Evolutionary conservation across 106 monocot genomes (phyloP), one percentile per base, ranked within the genome.

Genomic region (Ottelia alismoides): DNA sequence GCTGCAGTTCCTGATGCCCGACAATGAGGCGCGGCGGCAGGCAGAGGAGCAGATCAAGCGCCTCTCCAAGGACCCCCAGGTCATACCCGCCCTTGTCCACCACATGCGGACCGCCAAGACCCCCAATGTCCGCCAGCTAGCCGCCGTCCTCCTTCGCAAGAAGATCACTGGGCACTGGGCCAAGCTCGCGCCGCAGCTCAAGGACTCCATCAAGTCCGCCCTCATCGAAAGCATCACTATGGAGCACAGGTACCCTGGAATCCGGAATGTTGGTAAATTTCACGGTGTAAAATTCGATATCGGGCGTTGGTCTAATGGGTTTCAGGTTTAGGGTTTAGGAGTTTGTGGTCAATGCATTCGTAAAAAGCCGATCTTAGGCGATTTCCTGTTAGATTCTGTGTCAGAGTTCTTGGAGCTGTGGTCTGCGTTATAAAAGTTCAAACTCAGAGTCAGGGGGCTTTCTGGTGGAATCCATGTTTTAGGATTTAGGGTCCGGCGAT

Each of bases 11-110:
- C 62, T 88, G 52, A 89, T 89, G 94, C 94, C 94, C 45, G 94
- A 96, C 63, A 96, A 88, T 70, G 94, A 96, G 71, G 88, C 84
- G 12, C 69, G 94, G 50, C 68, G 88, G 51, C 88, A 96, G 65
- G 94, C 94, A 61, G 94, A 96, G 80, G 84, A 96, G 45, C 93
- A 88, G 84, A 87, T 93, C 27, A 73, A 67, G 78, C 81, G 96
- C 14, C 67, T 98, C 19, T 76, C 85, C 18, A 88, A 81, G 65
- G 85, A 98, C 46, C 96, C 96, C 16, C 73, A 71, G 69, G 89
- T 89, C 17, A 81, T 98, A 2, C 89, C 89, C 2, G 81, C 96
- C 1, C 85, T 98, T 30, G 96, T 90, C 45, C 96, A 98, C 64
- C 96, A 98, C 66, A 62, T 98, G 51, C 89, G 96, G 28, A 89